phyloP scores from a whole-genome alignment of 2,329 filamentous ascomycete genomes.

The Hymenoscyphus infarciens region DNA sequence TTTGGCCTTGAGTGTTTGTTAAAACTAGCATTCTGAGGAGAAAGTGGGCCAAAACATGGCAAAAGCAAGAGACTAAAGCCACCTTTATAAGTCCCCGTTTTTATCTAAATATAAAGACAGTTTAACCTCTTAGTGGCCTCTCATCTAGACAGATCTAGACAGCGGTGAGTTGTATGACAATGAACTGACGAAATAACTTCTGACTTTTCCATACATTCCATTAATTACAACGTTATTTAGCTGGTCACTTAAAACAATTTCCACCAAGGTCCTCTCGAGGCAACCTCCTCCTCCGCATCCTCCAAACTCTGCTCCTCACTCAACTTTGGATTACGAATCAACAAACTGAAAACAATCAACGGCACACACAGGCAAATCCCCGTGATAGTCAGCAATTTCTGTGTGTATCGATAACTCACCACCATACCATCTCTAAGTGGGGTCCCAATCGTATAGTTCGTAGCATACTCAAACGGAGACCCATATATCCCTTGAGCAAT shows the following conservation, averaged over 20 bases:
- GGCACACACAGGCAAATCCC: constrained; percentile 47
- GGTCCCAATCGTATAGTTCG: constrained; percentile 42
- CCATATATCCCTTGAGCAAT: constrained; percentile 35
- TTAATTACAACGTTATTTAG: too few species aligned
- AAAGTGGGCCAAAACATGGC: too few species aligned
- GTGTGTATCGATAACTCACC: constrained; percentile 41
- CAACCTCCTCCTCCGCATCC: neutral
- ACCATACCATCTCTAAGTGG: constrained; percentile 28
- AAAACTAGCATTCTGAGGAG: too few species aligned
- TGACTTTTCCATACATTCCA: too few species aligned
- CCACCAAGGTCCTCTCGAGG: neutral
- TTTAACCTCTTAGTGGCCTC: too few species aligned
- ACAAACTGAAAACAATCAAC: constrained; percentile 43
- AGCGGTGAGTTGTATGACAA: too few species aligned
- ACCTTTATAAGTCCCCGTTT: too few species aligned
- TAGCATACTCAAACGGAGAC: constrained; percentile 40
- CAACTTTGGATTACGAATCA: constrained; percentile 42
- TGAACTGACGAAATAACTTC: too few species aligned
- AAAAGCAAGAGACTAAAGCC: too few species aligned
- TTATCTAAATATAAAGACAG: too few species aligned
- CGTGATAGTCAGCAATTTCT: constrained; percentile 47
- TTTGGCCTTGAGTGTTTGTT: too few species aligned
- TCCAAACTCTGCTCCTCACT: constrained; percentile 5
- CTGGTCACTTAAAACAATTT: neutral
- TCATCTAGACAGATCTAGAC: too few species aligned